A percentile compares a stretch with the other conserved stretches of the same genome.
Conservation (phyloP, 306 rosid genomes). For the Cicer arietinum region DNA sequence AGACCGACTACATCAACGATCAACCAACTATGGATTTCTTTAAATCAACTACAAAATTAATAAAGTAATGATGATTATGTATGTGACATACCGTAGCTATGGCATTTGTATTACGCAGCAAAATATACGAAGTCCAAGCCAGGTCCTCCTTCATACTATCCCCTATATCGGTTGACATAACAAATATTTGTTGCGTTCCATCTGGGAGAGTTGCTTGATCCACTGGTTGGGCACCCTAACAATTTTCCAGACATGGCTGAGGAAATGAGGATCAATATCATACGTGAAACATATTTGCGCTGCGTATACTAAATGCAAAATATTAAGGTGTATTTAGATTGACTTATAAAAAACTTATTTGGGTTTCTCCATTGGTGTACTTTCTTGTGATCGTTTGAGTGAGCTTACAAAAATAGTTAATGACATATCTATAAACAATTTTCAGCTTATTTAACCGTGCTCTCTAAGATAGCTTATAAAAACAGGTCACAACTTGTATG, state of each 20-base stretch:
- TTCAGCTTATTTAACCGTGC: neutral
- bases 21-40: slow-evolving; percentile 13
- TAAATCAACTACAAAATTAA: neutral
- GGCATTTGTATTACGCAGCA: slow-evolving; percentile 80
- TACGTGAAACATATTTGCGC: slow-evolving; percentile 33
- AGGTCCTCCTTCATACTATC: slow-evolving; percentile 73
- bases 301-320: slow-evolving; percentile 1
- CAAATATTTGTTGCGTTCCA: slow-evolving; percentile 74
- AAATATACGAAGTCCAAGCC: slow-evolving; percentile 89
- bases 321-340: neutral
- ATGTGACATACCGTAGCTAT: slow-evolving; percentile 61
- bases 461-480: neutral
- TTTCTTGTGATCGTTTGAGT: neutral
- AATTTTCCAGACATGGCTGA: slow-evolving; percentile 23
- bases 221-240: slow-evolving; percentile 75
- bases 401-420: neutral
- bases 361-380: neutral
- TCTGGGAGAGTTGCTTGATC: slow-evolving; percentile 73
- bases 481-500: neutral
- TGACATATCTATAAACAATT: neutral
- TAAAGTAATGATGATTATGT: neutral
- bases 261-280: slow-evolving; percentile 31
- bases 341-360: neutral
- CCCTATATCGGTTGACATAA: slow-evolving; percentile 61
- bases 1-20: slow-evolving; percentile 6